Conservation (phyloP, 2,329 filamentous ascomycete species). For the Penicillium sp. region DNA sequence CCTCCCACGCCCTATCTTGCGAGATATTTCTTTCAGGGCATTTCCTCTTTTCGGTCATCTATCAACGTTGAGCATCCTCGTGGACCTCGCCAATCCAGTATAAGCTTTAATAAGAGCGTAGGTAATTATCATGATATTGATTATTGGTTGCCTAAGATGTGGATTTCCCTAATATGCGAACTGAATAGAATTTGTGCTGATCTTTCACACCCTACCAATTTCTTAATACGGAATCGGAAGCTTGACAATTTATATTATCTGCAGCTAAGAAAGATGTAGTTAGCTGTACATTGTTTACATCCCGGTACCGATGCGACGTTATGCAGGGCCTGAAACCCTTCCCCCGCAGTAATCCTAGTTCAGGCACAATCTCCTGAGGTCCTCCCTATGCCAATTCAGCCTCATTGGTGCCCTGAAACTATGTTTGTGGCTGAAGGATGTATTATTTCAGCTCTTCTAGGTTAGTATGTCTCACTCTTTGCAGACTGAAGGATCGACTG, state of each 20-base stretch:
- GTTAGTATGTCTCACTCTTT: background rate
- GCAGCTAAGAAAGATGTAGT: background rate
- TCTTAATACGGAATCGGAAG: background rate
- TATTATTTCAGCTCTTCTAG: background rate
- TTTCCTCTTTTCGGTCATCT: background rate
- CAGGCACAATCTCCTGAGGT: background rate
- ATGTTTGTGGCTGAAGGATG: background rate
- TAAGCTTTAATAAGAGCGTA: background rate
- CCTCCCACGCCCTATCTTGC: background rate
- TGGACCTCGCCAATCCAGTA: background rate
- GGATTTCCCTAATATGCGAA: background rate
- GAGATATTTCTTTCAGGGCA: background rate
- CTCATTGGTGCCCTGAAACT: background rate
- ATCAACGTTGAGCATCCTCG: background rate
- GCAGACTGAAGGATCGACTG: background rate
- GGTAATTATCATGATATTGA: background rate
- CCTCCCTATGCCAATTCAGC: background rate
- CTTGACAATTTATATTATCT: background rate
- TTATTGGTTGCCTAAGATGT: background rate
- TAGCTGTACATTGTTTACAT: background rate
- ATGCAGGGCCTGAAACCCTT: background rate
- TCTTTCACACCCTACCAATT: background rate
- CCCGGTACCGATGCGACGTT: background rate
- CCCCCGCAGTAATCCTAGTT: background rate
- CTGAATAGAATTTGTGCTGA: background rate